Conservation (phyloP, 2,329 filamentous ascomycete species). For the Ilyonectria destructans region DNA sequence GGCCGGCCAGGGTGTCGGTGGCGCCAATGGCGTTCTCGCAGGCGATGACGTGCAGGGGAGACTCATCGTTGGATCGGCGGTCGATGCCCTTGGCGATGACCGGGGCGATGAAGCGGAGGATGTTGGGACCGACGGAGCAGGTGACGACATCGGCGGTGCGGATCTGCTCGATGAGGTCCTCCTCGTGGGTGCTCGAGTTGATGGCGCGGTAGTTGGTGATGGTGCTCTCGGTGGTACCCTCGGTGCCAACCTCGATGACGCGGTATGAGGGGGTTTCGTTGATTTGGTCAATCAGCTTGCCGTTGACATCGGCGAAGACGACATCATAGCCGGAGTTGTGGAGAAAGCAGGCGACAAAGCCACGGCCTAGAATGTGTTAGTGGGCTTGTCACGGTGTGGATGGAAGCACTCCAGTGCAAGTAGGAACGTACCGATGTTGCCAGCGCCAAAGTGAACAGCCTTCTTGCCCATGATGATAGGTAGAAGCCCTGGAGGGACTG, state of each 20-base stretch:
- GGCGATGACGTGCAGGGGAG: slow-evolving; percentile 91
- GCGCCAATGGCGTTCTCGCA: slow-evolving; percentile 98
- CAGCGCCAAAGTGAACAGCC: slow-evolving; percentile 88
- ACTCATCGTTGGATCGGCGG: slow-evolving; percentile 73
- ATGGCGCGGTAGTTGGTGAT: slow-evolving; percentile 98
- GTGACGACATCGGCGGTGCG: slow-evolving; percentile 91
- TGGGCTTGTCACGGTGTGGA: slow-evolving; percentile 1
- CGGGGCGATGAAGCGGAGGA: slow-evolving; percentile 96
- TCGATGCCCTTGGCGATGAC: slow-evolving; percentile 96
- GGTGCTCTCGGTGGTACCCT: slow-evolving; percentile 84
- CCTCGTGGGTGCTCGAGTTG: slow-evolving; percentile 91
- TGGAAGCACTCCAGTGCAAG: not conserved
- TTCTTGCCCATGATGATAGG: slow-evolving; percentile 70
- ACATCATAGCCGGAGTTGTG: slow-evolving; percentile 97
- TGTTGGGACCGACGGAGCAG: slow-evolving; percentile 95
- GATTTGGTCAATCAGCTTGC: slow-evolving; percentile 84
- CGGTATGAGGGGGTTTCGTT: slow-evolving; percentile 85
- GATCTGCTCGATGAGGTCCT: slow-evolving; percentile 87
- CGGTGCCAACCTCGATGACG: slow-evolving; percentile 92
- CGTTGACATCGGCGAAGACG: slow-evolving; percentile 95
- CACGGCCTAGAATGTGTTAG: slow-evolving; percentile 67
- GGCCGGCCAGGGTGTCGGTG: slow-evolving; percentile 87
- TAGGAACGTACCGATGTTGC: slow-evolving; percentile 79
- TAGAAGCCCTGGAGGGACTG: slow-evolving; percentile 22
- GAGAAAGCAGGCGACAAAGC: slow-evolving; percentile 92